Evolutionary conservation across 2,329 filamentous ascomycete genomes (phyloP).

Genomic region (Penicillium olsonii): DNA sequence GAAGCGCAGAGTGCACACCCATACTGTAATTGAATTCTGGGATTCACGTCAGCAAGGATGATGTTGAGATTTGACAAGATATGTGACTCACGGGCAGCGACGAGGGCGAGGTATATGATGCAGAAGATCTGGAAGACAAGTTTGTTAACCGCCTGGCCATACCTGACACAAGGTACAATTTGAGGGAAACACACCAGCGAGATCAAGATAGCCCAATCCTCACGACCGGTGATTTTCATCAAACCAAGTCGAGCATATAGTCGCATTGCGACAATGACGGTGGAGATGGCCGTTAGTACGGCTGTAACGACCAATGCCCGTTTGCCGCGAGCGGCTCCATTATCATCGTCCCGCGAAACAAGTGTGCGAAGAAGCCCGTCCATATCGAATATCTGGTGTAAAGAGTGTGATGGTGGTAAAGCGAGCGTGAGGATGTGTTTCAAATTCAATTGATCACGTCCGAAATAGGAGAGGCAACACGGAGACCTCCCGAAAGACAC

Average conservation of each 20-base stretch:
- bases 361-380: constrained; percentile 15
- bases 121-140: constrained; percentile 20
- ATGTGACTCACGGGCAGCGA: constrained; percentile 27
- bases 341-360: constrained; percentile 18
- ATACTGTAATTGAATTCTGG: constrained; percentile 31
- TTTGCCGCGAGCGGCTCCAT: constrained; percentile 25
- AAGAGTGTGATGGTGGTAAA: constrained; percentile 9
- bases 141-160: background rate
- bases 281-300: constrained; percentile 29
- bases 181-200: constrained; percentile 23
- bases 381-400: constrained; percentile 16
- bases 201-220: constrained; percentile 34
- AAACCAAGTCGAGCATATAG: constrained; percentile 30
- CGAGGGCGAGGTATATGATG: constrained; percentile 30
- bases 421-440: constrained; percentile 13
- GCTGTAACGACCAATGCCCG: constrained; percentile 34
- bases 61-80: background rate
- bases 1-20: constrained; percentile 23
- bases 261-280: constrained; percentile 30
- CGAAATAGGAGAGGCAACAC: constrained; percentile 2
- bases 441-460: constrained; percentile 1
- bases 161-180: background rate
- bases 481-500: background rate
- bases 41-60: constrained; percentile 6
- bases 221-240: constrained; percentile 36